Evolutionary conservation across 345 rosid species (phyloP).

Genomic region (Eucalyptus polyanthemos): DNA sequence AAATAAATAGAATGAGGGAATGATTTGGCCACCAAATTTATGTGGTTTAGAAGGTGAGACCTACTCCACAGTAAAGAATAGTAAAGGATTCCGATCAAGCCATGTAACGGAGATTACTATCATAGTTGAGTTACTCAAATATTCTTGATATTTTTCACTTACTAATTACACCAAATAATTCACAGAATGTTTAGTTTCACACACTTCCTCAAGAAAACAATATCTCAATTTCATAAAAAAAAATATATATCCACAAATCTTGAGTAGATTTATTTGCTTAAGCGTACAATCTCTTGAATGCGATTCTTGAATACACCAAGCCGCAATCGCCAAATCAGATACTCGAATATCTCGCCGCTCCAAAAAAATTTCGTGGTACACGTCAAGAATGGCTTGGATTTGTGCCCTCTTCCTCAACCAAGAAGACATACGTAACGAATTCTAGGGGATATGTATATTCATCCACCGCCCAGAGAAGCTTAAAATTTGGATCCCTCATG

Average conservation of each 20-base stretch:
- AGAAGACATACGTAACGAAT: not conserved
- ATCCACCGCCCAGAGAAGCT: not conserved
- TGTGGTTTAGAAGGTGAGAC: not conserved
- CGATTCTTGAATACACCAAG: not conserved
- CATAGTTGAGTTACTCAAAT: fast-evolving
- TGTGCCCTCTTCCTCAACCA: slow-evolving; percentile 7
- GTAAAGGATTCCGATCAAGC: slow-evolving; percentile 3
- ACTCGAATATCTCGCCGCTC: no score
- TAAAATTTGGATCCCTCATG: not conserved
- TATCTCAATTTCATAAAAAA: not conserved
- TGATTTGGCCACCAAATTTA: no score
- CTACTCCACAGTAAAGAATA: not conserved
- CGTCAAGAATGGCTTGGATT: not conserved
- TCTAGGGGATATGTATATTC: not conserved
- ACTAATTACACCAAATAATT: not conserved
- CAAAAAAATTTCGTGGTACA: not conserved
- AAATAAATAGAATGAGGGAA: no score
- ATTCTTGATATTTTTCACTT: fast-evolving
- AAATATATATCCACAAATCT: not conserved
- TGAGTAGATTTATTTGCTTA: not conserved
- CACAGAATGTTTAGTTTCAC: not conserved
- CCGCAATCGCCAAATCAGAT: no score
- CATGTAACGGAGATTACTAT: not conserved
- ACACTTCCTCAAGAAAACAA: not conserved
- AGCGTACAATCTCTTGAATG: not conserved